Evolutionary conservation across 2,329 filamentous ascomycete genomes (phyloP).

Genomic region (Cytospora mali): DNA sequence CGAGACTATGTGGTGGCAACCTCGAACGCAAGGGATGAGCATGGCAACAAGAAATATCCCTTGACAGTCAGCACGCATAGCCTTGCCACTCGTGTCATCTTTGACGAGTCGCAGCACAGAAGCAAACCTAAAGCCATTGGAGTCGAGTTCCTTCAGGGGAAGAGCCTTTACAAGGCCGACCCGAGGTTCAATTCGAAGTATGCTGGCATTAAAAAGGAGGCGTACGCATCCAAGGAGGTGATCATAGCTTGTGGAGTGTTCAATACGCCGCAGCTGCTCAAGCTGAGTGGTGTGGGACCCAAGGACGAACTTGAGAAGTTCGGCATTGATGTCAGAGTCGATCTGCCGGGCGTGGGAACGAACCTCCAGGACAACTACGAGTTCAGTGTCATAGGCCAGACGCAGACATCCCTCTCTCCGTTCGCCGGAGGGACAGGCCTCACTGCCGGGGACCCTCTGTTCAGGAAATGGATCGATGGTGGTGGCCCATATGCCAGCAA

Average conservation of each 20-base stretch:
- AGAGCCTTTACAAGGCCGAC: slow-evolving; percentile 40
- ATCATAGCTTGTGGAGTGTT: slow-evolving; percentile 53
- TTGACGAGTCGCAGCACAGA: slow-evolving; percentile 33
- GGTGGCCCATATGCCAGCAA: slow-evolving; percentile 20
- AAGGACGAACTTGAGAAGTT: slow-evolving; percentile 36
- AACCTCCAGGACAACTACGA: slow-evolving; percentile 18
- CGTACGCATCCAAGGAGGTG: slow-evolving; percentile 44
- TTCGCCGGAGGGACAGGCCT: slow-evolving; percentile 43
- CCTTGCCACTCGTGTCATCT: slow-evolving; percentile 39
- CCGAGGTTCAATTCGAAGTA: slow-evolving; percentile 36
- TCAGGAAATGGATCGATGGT: slow-evolving; percentile 44
- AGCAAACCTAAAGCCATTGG: slow-evolving; percentile 37
- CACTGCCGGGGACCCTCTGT: slow-evolving; percentile 54
- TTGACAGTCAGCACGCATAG: slow-evolving; percentile 44
- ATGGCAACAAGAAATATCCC: slow-evolving; percentile 37
- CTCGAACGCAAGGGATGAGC: slow-evolving; percentile 39
- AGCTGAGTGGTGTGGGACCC: slow-evolving; percentile 53
- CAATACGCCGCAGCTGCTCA: slow-evolving; percentile 55
- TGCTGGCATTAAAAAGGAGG: slow-evolving; percentile 34
- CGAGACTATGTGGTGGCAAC: slow-evolving; percentile 42
- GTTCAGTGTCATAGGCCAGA: slow-evolving; percentile 40
- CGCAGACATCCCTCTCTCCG: slow-evolving; percentile 45
- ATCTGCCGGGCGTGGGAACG: slow-evolving; percentile 16
- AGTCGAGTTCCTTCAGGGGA: slow-evolving; percentile 39
- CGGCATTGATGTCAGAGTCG: slow-evolving; percentile 2